A percentile compares a stretch with the other conserved stretches of the same genome.
These are phyloP conservation scores for Xanthoceras sorbifolium DNA, from an alignment of 345 rosid genomes.

Conservation along the genomic window DNA sequence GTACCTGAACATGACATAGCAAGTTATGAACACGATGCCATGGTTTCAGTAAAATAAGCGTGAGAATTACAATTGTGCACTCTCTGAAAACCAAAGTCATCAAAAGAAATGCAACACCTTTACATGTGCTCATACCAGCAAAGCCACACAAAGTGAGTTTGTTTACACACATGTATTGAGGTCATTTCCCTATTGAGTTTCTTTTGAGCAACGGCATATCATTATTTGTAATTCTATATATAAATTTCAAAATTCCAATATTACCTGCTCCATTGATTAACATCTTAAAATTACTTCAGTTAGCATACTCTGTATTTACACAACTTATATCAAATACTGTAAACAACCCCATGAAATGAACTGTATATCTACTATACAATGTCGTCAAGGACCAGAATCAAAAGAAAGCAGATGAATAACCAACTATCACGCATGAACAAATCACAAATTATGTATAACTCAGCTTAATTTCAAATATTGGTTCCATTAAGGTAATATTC, in stretches of 20 bases:
- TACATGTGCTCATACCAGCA: neutral
- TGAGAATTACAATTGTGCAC: neutral
- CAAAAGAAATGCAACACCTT: neutral
- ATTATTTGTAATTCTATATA: neutral
- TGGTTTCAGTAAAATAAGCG: neutral
- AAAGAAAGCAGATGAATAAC: neutral
- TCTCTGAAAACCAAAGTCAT: neutral
- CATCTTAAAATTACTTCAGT: neutral
- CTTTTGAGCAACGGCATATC: neutral
- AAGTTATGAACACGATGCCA: neutral
- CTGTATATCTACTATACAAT: neutral
- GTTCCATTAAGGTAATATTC: neutral
- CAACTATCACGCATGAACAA: neutral
- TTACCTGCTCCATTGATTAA: neutral
- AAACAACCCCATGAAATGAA: neutral
- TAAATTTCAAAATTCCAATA: neutral
- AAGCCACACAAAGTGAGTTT: neutral
- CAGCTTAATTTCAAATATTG: neutral
- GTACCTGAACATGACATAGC: slow-evolving; percentile 53
- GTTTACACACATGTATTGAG: neutral
- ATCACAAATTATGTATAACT: neutral
- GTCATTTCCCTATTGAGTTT: neutral
- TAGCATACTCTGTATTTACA: neutral
- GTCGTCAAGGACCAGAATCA: neutral
- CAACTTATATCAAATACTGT: neutral